phyloP scores from a whole-genome alignment of 805 yeast species.

The Yarrowia sp. region DNA sequence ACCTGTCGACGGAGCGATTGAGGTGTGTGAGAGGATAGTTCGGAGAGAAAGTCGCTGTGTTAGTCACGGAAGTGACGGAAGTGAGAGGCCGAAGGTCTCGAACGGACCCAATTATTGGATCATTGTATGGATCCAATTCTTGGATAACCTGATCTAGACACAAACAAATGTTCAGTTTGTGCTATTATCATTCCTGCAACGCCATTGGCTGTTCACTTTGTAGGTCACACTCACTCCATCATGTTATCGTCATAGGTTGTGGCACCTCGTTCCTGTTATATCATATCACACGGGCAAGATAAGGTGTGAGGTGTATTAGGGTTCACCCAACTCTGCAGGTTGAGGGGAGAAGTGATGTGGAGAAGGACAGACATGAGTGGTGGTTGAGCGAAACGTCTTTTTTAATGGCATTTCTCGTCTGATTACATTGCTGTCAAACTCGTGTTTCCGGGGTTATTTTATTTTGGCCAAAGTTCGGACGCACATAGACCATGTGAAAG shows the following conservation, averaged over 20 bases:
- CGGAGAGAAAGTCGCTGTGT: conserved; percentile 13
- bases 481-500: conserved; percentile 11
- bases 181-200: too few relatives aligned
- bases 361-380: neutral
- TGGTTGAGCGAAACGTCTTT: neutral
- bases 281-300: neutral
- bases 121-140: too few relatives aligned
- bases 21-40: neutral
- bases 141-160: too few relatives aligned
- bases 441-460: neutral
- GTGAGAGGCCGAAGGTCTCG: too few relatives aligned
- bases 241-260: conserved; percentile 5
- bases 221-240: conserved; percentile 26
- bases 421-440: neutral
- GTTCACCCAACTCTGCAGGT: conserved; percentile 2
- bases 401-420: neutral
- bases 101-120: too few relatives aligned
- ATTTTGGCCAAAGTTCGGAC: neutral
- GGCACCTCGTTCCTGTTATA: neutral
- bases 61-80: neutral
- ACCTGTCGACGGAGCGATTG: conserved; percentile 11
- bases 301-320: conserved; percentile 20
- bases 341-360: neutral
- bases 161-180: too few relatives aligned
- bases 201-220: too few relatives aligned